phyloP scores from a whole-genome alignment of 495 filamentous ascomycete genomes.

The Penicillium macrosclerotiorum region DNA sequence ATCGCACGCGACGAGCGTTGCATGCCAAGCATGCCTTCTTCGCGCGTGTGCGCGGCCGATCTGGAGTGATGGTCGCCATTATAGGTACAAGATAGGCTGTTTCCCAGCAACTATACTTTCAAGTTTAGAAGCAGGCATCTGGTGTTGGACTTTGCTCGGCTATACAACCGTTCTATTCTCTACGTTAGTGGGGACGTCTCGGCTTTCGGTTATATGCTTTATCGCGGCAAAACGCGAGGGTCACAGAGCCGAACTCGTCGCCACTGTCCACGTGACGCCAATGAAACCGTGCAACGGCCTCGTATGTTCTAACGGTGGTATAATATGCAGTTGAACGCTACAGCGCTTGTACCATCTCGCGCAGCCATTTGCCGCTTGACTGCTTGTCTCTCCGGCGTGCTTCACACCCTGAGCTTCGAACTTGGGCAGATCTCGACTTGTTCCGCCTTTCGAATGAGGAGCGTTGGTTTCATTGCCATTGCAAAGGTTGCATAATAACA shows the following conservation, averaged over 20 bases:
- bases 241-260: background rate
- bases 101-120: background rate
- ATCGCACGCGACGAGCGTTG: conserved; percentile 46
- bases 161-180: background rate
- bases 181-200: conserved; percentile 12
- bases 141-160: conserved; percentile 13
- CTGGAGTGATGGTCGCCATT: conserved; percentile 10
- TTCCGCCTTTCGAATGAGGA: too few relatives aligned
- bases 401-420: too few relatives aligned
- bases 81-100: conserved; percentile 15
- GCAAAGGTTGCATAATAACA: too few relatives aligned
- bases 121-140: background rate
- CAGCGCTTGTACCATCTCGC: too few relatives aligned
- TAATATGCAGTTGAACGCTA: too few relatives aligned
- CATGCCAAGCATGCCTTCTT: conserved; percentile 46
- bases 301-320: too few relatives aligned
- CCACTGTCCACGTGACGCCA: too few relatives aligned
- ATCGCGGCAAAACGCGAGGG: background rate
- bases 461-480: too few relatives aligned
- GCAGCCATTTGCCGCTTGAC: too few relatives aligned
- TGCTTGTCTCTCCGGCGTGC: too few relatives aligned
- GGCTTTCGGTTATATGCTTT: conserved; percentile 24
- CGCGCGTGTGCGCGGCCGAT: conserved; percentile 31
- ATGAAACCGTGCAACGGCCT: too few relatives aligned
- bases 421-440: too few relatives aligned